A percentile compares a stretch with the other conserved stretches of the same genome.
Evolutionary conservation across 2,329 filamentous ascomycete genomes (phyloP).

Genomic region (Pseudophaeomoniella oleicola): DNA sequence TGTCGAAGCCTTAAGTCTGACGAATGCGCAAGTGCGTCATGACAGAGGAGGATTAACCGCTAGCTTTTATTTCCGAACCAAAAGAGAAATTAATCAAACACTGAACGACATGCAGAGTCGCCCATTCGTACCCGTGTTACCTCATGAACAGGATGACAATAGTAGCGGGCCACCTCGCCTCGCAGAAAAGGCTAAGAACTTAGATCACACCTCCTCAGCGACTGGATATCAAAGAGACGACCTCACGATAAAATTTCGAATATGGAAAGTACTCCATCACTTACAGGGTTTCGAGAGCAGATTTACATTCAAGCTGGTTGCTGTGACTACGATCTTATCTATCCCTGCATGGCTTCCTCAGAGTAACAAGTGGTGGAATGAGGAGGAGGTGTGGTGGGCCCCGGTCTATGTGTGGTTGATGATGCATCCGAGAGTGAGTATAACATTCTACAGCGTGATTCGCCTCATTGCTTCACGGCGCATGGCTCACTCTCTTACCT

Average conservation of each 20-base stretch:
- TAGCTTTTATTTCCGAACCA: conserved; percentile 27
- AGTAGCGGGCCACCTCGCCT: neutral
- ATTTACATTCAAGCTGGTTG: conserved; percentile 42
- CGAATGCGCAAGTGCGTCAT: conserved; percentile 43
- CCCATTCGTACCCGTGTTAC: conserved; percentile 17
- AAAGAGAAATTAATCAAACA: conserved; percentile 9
- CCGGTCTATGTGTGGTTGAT: conserved; percentile 44
- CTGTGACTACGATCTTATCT: conserved; percentile 36
- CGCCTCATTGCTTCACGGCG: too few species aligned
- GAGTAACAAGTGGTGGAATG: conserved; percentile 38
- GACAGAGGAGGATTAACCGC: conserved; percentile 45
- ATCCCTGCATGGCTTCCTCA: conserved; percentile 37
- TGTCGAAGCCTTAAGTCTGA: conserved; percentile 37
- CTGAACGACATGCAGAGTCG: conserved; percentile 19
- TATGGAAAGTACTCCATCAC: conserved; percentile 24
- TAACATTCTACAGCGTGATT: too few species aligned
- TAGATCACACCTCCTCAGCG: neutral
- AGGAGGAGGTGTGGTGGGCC: conserved; percentile 43
- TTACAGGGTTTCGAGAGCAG: conserved; percentile 44
- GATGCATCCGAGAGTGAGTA: conserved; percentile 31
- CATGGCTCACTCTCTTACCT: too few species aligned
- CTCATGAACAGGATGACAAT: conserved; percentile 4
- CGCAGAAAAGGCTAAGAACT: neutral
- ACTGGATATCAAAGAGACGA: too few species aligned
- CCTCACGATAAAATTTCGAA: neutral